Base-by-base conservation (phyloP, 805 yeast genomes). In the Saccharomycopsis vini region DNA sequence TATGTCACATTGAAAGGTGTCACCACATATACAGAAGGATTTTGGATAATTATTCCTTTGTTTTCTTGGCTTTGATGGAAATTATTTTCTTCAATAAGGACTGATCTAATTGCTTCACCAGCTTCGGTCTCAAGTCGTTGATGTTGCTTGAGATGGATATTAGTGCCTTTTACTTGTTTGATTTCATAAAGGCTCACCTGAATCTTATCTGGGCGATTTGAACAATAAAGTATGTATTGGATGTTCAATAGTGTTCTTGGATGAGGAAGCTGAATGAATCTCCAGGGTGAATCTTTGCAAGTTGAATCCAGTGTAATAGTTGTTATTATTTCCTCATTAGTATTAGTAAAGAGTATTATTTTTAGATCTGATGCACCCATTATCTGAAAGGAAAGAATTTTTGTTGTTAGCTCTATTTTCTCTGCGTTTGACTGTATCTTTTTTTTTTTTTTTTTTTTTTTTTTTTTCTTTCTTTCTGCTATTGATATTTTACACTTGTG, bases 11-110 rank as follows among this genome's bases (percentile, higher is more conserved):
- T 42, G 37, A 40, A 47, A 16, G 20, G 22, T 3, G 49, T 47
- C 6, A 44, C 46, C 2, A 44, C 44, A 20, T 24, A 36, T 4
- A 47, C 39, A 2, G 43, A 16, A 1, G 51, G 51, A 26, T 47
- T 46, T 26, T 29, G 31, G 12, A 44, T 16, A 7, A 47, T 18
- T 3, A 38, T 15, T 1, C 50, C 50, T 3, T 9, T 20, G 20
- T 23, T 24, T 10, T 32, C 16, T 4, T 30, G 19, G 10, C 12
- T 6, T 10, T 13, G 24, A 10, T 30, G 5, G 16, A 30, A 30
- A 5, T 20, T 2, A 15, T 12, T 20, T 7, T 26, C 18, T 30
- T 44, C 47, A 9, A 44, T 39, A 10, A 44, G 23, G 4, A 44
- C 26, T 4, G 37, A 35, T 30, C 31, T 44, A 3, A 44, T 24